phyloP scores from a whole-genome alignment of 2,329 filamentous ascomycete species.

The Malbranchea zuffiana region DNA sequence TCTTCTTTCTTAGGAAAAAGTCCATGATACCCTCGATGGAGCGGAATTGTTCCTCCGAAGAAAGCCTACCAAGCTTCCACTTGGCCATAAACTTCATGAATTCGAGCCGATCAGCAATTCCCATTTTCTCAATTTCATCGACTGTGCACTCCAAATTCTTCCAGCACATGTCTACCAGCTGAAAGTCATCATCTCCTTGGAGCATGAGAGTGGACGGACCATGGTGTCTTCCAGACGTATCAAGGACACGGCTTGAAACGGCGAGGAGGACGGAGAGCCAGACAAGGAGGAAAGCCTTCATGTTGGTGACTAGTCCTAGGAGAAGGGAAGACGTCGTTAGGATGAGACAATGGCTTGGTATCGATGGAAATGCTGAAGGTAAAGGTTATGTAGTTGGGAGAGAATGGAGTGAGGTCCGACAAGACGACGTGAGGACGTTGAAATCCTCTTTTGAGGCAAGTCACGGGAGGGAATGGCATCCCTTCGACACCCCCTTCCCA shows the following conservation, averaged over 20 bases:
- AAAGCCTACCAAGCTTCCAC: slow-evolving; percentile 12
- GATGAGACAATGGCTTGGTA: too few species aligned
- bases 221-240: not conserved
- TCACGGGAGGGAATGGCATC: too few species aligned
- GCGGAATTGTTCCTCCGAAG: slow-evolving; percentile 16
- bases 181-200: slow-evolving; percentile 1
- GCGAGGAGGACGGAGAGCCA: slow-evolving; percentile 6
- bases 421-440: too few species aligned
- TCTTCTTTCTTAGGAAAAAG: slow-evolving; percentile 18
- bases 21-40: slow-evolving; percentile 18
- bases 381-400: too few species aligned
- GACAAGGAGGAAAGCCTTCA: slow-evolving; percentile 10
- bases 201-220: not conserved
- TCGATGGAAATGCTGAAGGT: too few species aligned
- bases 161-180: slow-evolving; percentile 14
- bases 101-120: slow-evolving; percentile 16
- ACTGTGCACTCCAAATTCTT: slow-evolving; percentile 17
- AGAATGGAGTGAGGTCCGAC: too few species aligned
- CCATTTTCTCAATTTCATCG: slow-evolving; percentile 16
- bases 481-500: too few species aligned
- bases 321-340: too few species aligned
- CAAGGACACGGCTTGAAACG: not conserved
- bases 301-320: too few species aligned
- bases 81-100: slow-evolving; percentile 19
- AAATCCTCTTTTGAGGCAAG: too few species aligned